Conservation (phyloP, 106 monocot species). For the Xerophyta viscosa region DNA sequence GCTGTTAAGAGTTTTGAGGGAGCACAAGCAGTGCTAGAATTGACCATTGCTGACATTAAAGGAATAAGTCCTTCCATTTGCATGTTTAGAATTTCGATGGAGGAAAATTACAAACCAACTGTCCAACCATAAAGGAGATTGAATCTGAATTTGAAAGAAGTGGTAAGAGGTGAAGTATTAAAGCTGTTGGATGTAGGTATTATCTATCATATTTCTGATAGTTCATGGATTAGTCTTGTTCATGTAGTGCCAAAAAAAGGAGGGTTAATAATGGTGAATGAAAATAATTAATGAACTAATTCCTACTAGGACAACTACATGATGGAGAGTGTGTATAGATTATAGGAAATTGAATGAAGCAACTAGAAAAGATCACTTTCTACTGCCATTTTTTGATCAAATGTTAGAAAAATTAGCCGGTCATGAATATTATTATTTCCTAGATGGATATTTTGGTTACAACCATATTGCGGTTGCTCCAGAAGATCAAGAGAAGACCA, state of each 20-base stretch:
- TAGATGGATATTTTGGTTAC: conserved; percentile 1
- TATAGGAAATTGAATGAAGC: conserved; percentile 4
- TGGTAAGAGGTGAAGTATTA: not conserved
- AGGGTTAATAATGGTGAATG: not conserved
- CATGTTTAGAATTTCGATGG: not conserved
- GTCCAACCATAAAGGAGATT: not conserved
- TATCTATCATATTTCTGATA: conserved; percentile 1
- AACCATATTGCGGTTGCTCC: conserved; percentile 1
- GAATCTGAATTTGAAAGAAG: not conserved
- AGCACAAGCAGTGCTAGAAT: not conserved
- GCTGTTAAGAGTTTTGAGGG: not conserved
- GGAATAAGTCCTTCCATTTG: not conserved
- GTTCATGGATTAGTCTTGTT: conserved; percentile 1
- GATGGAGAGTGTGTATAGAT: conserved; percentile 2
- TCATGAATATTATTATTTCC: not conserved
- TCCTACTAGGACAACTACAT: not conserved
- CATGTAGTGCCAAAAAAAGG: conserved; percentile 1
- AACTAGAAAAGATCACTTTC: conserved; percentile 4
- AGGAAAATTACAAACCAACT: not conserved
- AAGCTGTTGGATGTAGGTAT: not conserved
- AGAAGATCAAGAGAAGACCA: conserved; percentile 10
- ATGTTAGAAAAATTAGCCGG: not conserved
- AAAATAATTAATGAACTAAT: conserved; percentile 6
- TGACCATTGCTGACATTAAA: not conserved
- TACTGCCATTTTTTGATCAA: not conserved